Conservation (phyloP, 2,329 filamentous ascomycete species). For the Aspergillus texensis region DNA sequence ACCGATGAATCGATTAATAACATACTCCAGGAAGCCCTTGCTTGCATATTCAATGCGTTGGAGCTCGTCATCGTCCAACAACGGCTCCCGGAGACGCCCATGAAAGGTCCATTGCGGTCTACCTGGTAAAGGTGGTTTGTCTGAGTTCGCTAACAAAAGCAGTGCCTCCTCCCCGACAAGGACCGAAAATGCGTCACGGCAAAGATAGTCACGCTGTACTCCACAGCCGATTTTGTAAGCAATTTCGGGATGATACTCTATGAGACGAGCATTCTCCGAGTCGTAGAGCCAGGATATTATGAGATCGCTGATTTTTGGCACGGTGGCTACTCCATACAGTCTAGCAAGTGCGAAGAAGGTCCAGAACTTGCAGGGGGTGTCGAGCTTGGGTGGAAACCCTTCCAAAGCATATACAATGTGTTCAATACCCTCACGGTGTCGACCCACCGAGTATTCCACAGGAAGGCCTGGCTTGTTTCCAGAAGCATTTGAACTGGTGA, state of each 20-base stretch:
- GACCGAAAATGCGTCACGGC: constrained; percentile 57
- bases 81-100: constrained; percentile 51
- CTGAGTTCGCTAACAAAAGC: constrained; percentile 33
- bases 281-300: constrained; percentile 63
- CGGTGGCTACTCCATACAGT: constrained; percentile 52
- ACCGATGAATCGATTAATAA: constrained; percentile 39
- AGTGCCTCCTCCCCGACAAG: constrained; percentile 66
- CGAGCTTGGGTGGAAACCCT: constrained; percentile 56
- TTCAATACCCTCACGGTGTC: constrained; percentile 66
- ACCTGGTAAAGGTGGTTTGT: constrained; percentile 4
- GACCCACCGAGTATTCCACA: constrained; percentile 64
- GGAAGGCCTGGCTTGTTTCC: constrained; percentile 22
- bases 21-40: constrained; percentile 54
- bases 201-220: constrained; percentile 37
- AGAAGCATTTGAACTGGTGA: constrained; percentile 17
- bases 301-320: constrained; percentile 44
- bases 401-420: constrained; percentile 62
- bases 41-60: constrained; percentile 64
- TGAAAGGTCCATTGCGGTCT: constrained; percentile 37
- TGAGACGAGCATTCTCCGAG: constrained; percentile 58
- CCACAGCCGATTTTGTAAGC: constrained; percentile 59
- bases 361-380: constrained; percentile 69
- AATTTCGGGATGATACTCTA: constrained; percentile 66
- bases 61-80: constrained; percentile 56
- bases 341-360: constrained; percentile 66